These are phyloP conservation scores for Tylopilus plumbeoviolaceoides DNA, from an alignment of 768 basidiomycete genomes.

Conservation along the genomic window DNA sequence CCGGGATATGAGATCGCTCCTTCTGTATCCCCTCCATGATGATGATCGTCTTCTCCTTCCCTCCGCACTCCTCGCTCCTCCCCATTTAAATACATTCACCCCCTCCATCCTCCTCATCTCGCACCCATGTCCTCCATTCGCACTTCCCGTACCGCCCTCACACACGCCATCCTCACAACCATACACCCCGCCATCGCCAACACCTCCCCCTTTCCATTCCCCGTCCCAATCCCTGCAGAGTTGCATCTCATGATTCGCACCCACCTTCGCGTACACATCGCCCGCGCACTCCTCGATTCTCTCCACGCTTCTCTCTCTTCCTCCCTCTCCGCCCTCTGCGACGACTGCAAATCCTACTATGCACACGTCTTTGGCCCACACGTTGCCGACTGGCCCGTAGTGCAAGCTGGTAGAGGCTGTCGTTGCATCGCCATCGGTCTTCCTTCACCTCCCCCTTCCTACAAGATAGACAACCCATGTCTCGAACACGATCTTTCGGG, in stretches of 20 bases:
- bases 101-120: not conserved
- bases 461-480: conserved; percentile 11
- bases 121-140: conserved; percentile 24
- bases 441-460: conserved; percentile 4
- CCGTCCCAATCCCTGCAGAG: conserved; percentile 42
- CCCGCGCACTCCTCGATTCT: conserved; percentile 37
- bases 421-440: conserved; percentile 35
- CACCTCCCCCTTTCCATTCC: conserved; percentile 19
- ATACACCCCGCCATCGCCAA: conserved; percentile 43
- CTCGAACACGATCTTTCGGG: conserved; percentile 10
- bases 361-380: conserved; percentile 50
- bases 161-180: conserved; percentile 50
- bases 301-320: conserved; percentile 39
- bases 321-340: conserved; percentile 35
- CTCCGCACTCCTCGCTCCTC: conserved; percentile 24
- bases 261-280: conserved; percentile 42
- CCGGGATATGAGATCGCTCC: conserved; percentile 11
- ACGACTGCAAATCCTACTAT: conserved; percentile 49
- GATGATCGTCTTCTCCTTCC: conserved; percentile 12
- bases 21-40: conserved; percentile 11
- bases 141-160: conserved; percentile 42
- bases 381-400: conserved; percentile 52
- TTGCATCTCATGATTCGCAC: conserved; percentile 50
- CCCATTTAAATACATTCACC: conserved; percentile 14
- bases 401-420: conserved; percentile 42